Conservation (phyloP, 2,329 filamentous ascomycete genomes). For the Fusarium gaditjirri region DNA sequence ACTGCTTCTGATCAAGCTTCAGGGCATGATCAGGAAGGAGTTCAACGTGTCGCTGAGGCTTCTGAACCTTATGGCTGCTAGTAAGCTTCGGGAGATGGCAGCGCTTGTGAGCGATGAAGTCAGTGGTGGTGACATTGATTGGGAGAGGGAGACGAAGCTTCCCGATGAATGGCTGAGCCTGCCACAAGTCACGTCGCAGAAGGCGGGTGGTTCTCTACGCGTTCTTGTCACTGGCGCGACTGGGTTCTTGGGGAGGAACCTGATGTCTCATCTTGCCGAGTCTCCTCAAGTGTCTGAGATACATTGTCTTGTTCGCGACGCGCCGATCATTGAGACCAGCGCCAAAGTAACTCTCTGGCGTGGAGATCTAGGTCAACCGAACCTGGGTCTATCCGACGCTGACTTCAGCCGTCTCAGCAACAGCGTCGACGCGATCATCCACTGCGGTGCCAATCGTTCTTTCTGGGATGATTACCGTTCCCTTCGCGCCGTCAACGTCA, state of each 20-base stretch:
- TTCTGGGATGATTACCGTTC: constrained; percentile 48
- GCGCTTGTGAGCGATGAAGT: not conserved
- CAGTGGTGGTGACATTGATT: constrained; percentile 4
- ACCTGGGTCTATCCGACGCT: constrained; percentile 52
- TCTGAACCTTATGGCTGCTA: constrained; percentile 51
- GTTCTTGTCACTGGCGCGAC: constrained; percentile 34
- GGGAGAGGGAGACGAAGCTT: constrained; percentile 6
- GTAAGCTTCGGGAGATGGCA: constrained; percentile 55
- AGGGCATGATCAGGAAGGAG: not conserved
- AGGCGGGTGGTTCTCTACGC: not conserved
- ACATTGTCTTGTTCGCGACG: constrained; percentile 55
- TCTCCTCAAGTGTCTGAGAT: constrained; percentile 49
- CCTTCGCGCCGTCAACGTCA: constrained; percentile 45
- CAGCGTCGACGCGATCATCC: constrained; percentile 61
- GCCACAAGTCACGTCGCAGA: not conserved
- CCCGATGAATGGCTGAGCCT: not conserved
- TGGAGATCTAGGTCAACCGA: constrained; percentile 51
- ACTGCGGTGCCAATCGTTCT: constrained; percentile 53
- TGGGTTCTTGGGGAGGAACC: constrained; percentile 27
- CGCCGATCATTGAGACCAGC: not conserved
- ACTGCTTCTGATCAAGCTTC: not conserved
- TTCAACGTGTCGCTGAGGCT: constrained; percentile 50
- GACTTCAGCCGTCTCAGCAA: constrained; percentile 45
- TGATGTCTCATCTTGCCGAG: constrained; percentile 52
- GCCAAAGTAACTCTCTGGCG: constrained; percentile 48